These are phyloP conservation scores for Yarrowia yakushimensis DNA, from an alignment of 805 yeast species.

Conservation along the genomic window DNA sequence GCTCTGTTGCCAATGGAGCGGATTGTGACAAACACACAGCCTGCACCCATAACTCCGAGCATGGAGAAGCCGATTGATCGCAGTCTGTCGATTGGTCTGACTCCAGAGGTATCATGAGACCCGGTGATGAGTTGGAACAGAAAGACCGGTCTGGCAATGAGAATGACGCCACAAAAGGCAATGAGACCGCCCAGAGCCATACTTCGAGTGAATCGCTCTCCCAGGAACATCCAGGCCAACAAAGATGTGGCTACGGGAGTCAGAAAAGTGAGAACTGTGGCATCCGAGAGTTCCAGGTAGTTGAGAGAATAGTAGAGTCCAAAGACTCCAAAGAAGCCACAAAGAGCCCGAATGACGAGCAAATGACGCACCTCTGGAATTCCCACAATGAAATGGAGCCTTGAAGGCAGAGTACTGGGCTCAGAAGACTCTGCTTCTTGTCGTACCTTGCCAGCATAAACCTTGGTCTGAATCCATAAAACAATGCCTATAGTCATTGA, in stretches of 20 bases:
- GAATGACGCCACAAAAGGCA: constrained; percentile 70
- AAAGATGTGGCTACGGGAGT: constrained; percentile 74
- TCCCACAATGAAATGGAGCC: constrained; percentile 44
- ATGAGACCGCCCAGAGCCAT: constrained; percentile 68
- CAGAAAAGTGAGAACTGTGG: constrained; percentile 74
- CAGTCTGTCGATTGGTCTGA: constrained; percentile 50
- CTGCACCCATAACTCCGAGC: constrained; percentile 66
- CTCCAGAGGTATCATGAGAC: constrained; percentile 1
- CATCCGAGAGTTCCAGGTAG: constrained; percentile 74
- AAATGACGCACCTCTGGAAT: constrained; percentile 54
- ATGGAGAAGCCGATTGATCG: constrained; percentile 62
- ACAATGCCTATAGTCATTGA: constrained; percentile 47
- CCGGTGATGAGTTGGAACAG: constrained; percentile 48
- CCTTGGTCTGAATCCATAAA: constrained; percentile 48
- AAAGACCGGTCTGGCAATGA: constrained; percentile 79
- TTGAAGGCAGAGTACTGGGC: constrained; percentile 43
- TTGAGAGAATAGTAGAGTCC: constrained; percentile 71
- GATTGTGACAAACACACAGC: constrained; percentile 63
- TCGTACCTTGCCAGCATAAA: constrained; percentile 47
- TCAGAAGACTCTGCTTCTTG: constrained; percentile 40
- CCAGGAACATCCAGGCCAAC: constrained; percentile 62
- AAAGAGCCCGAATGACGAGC: constrained; percentile 58
- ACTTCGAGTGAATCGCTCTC: constrained; percentile 60
- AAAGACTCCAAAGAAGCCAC: constrained; percentile 79
- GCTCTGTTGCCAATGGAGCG: constrained; percentile 73